Conservation (phyloP, 129 eudicot genomes). For the Artemisia annua region DNA sequence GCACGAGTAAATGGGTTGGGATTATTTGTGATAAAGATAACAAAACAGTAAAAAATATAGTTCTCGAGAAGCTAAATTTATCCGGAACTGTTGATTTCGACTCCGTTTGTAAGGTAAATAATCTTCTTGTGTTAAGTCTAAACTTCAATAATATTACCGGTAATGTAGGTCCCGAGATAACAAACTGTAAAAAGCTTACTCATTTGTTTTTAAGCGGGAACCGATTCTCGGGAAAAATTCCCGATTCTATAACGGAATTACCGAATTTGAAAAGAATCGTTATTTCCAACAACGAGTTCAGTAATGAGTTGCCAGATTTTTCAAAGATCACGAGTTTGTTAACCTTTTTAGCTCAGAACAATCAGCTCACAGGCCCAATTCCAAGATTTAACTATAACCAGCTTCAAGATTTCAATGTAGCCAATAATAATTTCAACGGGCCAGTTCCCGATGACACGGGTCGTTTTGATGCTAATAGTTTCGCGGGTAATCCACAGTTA, state of each 20-base stretch:
- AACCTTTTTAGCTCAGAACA: constrained; percentile 52
- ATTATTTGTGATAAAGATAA: constrained; percentile 40
- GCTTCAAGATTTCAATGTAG: constrained; percentile 52
- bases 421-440: constrained; percentile 60
- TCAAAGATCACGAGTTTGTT: constrained; percentile 56
- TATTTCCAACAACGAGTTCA: constrained; percentile 52
- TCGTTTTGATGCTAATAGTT: constrained; percentile 42
- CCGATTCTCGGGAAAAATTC: constrained; percentile 46
- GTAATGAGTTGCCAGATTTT: constrained; percentile 54
- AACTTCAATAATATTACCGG: constrained; percentile 52
- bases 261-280: constrained; percentile 52
- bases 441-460: constrained; percentile 51
- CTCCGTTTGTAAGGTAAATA: constrained; percentile 44
- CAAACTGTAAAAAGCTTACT: constrained; percentile 50
- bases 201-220: constrained; percentile 58
- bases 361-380: constrained; percentile 49
- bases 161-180: constrained; percentile 42
- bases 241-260: constrained; percentile 37
- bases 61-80: constrained; percentile 52
- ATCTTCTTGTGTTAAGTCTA: constrained; percentile 55
- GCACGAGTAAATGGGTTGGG: constrained; percentile 61
- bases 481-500: constrained; percentile 53
- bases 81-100: constrained; percentile 49
- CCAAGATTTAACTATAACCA: constrained; percentile 41
- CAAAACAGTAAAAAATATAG: constrained; percentile 44